phyloP scores from a whole-genome alignment of 768 basidiomycete species.

The Suillus discolor region DNA sequence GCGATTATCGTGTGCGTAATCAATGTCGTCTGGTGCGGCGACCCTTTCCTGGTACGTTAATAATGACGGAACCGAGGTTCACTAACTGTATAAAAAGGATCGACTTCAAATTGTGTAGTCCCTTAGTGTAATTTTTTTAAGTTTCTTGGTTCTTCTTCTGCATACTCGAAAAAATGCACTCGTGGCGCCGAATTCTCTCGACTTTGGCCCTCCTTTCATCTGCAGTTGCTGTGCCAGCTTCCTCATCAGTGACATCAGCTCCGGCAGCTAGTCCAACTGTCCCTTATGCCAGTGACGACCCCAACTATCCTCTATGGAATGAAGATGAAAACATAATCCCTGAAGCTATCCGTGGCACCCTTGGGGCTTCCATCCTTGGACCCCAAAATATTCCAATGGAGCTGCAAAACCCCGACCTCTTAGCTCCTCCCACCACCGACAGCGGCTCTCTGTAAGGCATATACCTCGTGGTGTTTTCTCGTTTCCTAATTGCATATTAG shows the following conservation, averaged over 20 bases:
- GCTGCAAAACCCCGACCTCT: constrained; percentile 54
- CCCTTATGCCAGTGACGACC: constrained; percentile 45
- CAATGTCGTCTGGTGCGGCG: constrained; percentile 5
- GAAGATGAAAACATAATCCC: constrained; percentile 29
- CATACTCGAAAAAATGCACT: constrained; percentile 26
- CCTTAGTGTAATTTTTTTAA: constrained; percentile 26
- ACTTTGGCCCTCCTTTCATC: constrained; percentile 22
- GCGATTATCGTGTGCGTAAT: constrained; percentile 7
- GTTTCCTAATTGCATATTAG: constrained; percentile 20
- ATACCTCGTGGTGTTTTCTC: neutral
- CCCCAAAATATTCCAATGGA: constrained; percentile 60
- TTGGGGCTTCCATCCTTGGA: constrained; percentile 53
- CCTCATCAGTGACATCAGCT: constrained; percentile 30
- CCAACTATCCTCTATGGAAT: constrained; percentile 49
- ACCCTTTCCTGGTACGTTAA: constrained; percentile 13
- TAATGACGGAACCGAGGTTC: constrained; percentile 10
- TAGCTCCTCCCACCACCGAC: constrained; percentile 69
- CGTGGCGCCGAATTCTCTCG: constrained; percentile 31
- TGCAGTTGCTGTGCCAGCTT: constrained; percentile 18
- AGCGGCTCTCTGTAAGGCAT: constrained; percentile 46
- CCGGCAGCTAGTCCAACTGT: constrained; percentile 44
- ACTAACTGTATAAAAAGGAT: constrained; percentile 26
- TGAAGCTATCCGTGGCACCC: constrained; percentile 45
- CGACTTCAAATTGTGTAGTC: neutral
- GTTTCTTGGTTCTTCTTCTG: constrained; percentile 7